Evolutionary conservation across 2,329 filamentous ascomycete species (phyloP), one percentile per base, ranked within the genome.

Genomic region (Juglanconis oblonga): DNA sequence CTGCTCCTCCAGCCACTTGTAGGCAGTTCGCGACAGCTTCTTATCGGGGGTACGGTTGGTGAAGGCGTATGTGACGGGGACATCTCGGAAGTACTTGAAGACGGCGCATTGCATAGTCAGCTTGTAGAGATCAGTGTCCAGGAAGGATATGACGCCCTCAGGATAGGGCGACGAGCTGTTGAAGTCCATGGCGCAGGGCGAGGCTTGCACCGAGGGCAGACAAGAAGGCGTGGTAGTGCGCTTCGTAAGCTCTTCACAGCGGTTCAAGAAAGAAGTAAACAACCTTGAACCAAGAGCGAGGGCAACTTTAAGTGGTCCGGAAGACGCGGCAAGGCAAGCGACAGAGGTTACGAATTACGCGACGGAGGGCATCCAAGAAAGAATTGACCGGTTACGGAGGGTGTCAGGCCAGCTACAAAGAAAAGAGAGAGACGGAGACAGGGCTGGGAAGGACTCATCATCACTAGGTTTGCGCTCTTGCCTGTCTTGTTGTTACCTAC

Each of bases 71-170:
- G 91, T 92, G 61, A 98, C 95, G 49, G 88, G 84, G 68, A 87
- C 79, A 60, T 93, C 82, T 38, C 89, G 89, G 74, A 96, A 98
- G 79, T 93, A 96, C 75, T 96, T 96, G 67, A 96, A 84, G 65
- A 98, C 89, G 63, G 92, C 92, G 72, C 91, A 97, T 88, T 99
- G 95, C 95, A 99, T 99, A 24, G 95, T 99, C 75, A 99, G 77
- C 77, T 99, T 99, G 84, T 97, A 99, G 63, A 99, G 71, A 67
- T 88, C 86, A 14, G 90, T 94, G 71, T 95, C 91, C 57, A 95
- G 81, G 71, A 95, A 89, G 70, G 90, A 94, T 69, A 87, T 90
- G 71, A 94, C 86, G 55, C 90, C 91, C 76, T 91, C 89, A 4
- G 89, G 87, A 64, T 83, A 87, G 59, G 84, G 83, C 58, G 84